phyloP scores from a whole-genome alignment of 495 filamentous ascomycete genomes.

The Xylaria sp. region DNA sequence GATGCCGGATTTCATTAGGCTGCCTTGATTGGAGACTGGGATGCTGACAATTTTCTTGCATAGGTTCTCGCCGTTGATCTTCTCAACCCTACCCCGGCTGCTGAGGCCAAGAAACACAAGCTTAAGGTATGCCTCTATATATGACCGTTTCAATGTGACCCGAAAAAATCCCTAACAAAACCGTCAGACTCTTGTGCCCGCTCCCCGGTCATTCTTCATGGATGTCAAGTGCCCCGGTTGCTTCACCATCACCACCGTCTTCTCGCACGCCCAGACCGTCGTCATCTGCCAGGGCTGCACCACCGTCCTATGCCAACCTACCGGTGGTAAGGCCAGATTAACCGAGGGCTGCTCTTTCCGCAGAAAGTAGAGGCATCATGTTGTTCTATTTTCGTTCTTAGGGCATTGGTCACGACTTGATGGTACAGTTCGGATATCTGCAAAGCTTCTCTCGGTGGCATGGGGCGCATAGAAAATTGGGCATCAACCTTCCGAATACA shows the following conservation, averaged over 20 bases:
- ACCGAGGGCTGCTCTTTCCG: conserved; percentile 99
- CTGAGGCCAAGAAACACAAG: conserved; percentile 99
- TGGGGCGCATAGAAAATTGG: conserved; percentile 58
- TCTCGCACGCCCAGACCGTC: conserved; percentile 99
- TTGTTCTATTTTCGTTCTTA: conserved; percentile 52
- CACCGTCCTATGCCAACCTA: conserved; percentile 97
- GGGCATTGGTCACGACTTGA: conserved; percentile 53
- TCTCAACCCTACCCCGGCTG: conserved; percentile 93
- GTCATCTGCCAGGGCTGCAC: conserved; percentile 99
- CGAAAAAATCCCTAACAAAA: conserved; percentile 35
- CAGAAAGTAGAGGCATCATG: conserved; percentile 82
- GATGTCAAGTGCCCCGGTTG: conserved; percentile 99
- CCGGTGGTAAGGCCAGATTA: conserved; percentile 94
- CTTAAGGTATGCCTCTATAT: conserved; percentile 78
- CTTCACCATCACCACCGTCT: conserved; percentile 99
- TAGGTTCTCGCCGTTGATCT: conserved; percentile 99
- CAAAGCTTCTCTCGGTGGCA: conserved; percentile 56
- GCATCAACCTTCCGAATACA: conserved; percentile 40
- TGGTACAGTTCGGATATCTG: conserved; percentile 57
- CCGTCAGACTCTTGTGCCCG: conserved; percentile 84
- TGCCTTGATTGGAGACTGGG: not conserved
- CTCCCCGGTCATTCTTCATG: conserved; percentile 99
- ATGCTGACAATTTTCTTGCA: conserved; percentile 50
- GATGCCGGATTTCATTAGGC: not conserved
- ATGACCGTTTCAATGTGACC: not conserved